Conservation (phyloP, 75 land plant genomes). For the Adiantum capillusveneris region DNA sequence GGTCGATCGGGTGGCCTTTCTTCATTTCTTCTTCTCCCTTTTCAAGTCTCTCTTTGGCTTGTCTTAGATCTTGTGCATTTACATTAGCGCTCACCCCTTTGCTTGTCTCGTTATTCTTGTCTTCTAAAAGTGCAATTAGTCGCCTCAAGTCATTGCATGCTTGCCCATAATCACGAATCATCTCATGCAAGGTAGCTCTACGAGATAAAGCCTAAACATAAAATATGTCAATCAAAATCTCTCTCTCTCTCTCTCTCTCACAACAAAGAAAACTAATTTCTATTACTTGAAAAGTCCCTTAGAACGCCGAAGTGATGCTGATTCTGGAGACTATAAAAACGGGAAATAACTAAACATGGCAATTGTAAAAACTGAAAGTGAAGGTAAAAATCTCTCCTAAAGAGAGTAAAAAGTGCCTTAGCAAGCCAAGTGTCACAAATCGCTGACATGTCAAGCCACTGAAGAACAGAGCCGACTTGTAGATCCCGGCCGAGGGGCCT, state of each 20-base stretch:
- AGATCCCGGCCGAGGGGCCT: too few species aligned
- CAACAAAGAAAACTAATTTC: too few species aligned
- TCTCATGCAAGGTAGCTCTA: conserved; percentile 79
- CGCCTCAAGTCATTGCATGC: conserved; percentile 62
- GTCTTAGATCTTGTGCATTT: conserved; percentile 43
- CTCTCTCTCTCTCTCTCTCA: conserved; percentile 5
- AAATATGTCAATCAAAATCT: background rate
- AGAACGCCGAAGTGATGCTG: too few species aligned
- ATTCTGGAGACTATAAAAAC: too few species aligned
- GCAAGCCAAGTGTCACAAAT: too few species aligned
- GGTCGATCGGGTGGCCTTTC: conserved; percentile 57
- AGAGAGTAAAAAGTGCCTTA: too few species aligned
- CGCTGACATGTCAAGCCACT: too few species aligned
- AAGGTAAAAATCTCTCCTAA: too few species aligned
- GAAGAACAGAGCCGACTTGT: too few species aligned
- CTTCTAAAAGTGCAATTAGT: conserved; percentile 57
- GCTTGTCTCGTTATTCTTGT: conserved; percentile 16
- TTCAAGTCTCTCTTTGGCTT: conserved; percentile 46
- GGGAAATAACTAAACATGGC: too few species aligned
- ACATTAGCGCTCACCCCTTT: conserved; percentile 22
- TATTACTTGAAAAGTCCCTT: too few species aligned
- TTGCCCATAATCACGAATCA: conserved; percentile 81
- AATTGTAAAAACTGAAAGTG: too few species aligned
- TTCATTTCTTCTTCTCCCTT: conserved; percentile 64
- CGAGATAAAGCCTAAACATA: conserved; percentile 72